Conservation (phyloP, 495 filamentous ascomycete species). For the Penicillium psychrofluorescens region DNA sequence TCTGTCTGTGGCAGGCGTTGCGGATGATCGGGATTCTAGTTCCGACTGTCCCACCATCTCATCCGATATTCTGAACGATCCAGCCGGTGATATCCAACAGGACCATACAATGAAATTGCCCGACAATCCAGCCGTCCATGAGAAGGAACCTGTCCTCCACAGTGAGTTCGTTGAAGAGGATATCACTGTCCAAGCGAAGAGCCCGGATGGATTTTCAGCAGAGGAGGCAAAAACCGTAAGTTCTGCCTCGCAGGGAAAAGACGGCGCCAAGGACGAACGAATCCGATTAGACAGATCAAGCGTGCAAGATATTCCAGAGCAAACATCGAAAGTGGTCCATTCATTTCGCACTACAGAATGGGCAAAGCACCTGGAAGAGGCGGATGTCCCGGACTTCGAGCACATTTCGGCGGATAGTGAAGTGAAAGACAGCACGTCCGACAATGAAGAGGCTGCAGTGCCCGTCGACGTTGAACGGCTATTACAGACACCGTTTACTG, state of each 20-base stretch:
- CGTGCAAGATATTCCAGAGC: conserved; percentile 31
- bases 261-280: not conserved
- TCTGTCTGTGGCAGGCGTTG: conserved; percentile 18
- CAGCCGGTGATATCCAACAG: no score
- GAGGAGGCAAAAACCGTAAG: not conserved
- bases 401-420: conserved; percentile 41
- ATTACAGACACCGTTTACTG: conserved; percentile 58
- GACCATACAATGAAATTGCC: no score
- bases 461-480: conserved; percentile 61
- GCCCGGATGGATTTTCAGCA: no score
- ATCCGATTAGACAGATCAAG: conserved; percentile 20
- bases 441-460: conserved; percentile 43
- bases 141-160: no score
- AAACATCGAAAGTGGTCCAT: conserved; percentile 61
- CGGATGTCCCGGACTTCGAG: conserved; percentile 70
- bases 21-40: conserved; percentile 16
- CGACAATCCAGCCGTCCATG: no score
- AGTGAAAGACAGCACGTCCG: conserved; percentile 9
- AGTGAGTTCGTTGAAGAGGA: no score
- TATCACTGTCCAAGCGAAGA: no score
- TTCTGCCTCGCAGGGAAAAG: conserved; percentile 7
- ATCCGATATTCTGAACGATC: not conserved
- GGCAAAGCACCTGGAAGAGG: conserved; percentile 80
- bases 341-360: conserved; percentile 93
- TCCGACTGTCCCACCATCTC: conserved; percentile 16